Evolutionary conservation across 2,329 filamentous ascomycete genomes (phyloP).

Genomic region (Ophiostoma angusticollis): DNA sequence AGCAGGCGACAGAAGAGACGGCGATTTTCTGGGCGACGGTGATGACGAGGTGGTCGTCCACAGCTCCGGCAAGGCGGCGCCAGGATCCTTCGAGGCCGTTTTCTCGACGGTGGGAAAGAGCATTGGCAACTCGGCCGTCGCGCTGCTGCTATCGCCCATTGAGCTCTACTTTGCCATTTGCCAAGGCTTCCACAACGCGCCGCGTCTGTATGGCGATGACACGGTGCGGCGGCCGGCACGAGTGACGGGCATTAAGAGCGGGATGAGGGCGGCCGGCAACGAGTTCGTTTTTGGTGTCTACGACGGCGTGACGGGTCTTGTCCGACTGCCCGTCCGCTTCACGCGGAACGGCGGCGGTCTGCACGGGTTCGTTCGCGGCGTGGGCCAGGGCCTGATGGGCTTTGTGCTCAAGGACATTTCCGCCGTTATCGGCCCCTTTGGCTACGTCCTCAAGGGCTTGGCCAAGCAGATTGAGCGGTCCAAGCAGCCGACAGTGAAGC

Average conservation of each 20-base stretch:
- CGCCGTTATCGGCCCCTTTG: conserved; percentile 46
- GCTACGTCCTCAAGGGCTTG: conserved; percentile 51
- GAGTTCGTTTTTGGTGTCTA: conserved; percentile 53
- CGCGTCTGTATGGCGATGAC: conserved; percentile 55
- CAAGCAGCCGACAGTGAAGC: conserved; percentile 37
- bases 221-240: conserved; percentile 51
- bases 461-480: conserved; percentile 45
- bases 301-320: conserved; percentile 51
- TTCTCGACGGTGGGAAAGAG: conserved; percentile 39
- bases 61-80: conserved; percentile 15
- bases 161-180: conserved; percentile 48
- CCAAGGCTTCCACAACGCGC: conserved; percentile 60
- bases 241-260: conserved; percentile 53
- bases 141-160: conserved; percentile 44
- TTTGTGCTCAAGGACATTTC: conserved; percentile 53
- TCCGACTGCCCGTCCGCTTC: conserved; percentile 44
- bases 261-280: conserved; percentile 44
- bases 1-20: no score
- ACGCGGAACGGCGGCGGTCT: conserved; percentile 38
- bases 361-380: conserved; percentile 35
- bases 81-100: conserved; percentile 27
- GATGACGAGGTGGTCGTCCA: conserved; percentile 13
- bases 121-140: conserved; percentile 35
- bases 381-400: conserved; percentile 50
- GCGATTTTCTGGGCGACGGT: conserved; percentile 11